Evolutionary conservation across 257 asterid genomes (phyloP).

Genomic region (Primulina eburnea): DNA sequence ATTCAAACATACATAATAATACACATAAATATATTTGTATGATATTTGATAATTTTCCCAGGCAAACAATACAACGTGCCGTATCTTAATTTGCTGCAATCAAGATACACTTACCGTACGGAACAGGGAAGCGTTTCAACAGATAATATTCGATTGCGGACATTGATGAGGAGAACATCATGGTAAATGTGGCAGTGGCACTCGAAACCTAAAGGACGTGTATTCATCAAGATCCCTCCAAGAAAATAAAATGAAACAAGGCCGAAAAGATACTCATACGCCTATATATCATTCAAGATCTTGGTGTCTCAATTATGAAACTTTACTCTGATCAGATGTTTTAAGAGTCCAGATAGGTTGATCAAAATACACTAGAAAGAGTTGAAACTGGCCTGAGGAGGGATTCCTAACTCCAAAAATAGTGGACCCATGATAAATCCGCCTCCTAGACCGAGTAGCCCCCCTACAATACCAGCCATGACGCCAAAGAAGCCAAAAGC

Average conservation of each 20-base stretch:
- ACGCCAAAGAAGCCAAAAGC: constrained; percentile 68
- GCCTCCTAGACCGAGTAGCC: constrained; percentile 94
- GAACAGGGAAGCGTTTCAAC: constrained; percentile 89
- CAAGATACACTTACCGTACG: constrained; percentile 58
- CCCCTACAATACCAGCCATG: constrained; percentile 87
- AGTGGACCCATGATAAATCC: constrained; percentile 78
- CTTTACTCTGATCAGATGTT: background rate
- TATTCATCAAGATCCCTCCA: background rate
- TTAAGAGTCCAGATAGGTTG: background rate
- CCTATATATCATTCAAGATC: background rate
- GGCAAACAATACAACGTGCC: background rate
- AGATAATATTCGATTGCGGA: constrained; percentile 92
- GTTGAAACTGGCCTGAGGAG: constrained; percentile 58
- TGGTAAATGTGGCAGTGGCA: constrained; percentile 95
- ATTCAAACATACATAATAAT: no score
- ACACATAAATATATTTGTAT: background rate
- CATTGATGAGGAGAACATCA: constrained; percentile 99
- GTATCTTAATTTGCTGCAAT: background rate
- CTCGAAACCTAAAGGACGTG: constrained; percentile 67
- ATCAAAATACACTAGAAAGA: background rate
- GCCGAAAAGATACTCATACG: background rate
- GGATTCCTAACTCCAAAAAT: constrained; percentile 54
- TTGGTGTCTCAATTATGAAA: background rate
- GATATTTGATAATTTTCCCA: background rate
- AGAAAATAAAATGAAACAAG: background rate